A percentile compares a stretch with the other conserved stretches of the same genome.
Conservation (phyloP, 768 basidiomycete species). For the Tephrocybe sp. region DNA sequence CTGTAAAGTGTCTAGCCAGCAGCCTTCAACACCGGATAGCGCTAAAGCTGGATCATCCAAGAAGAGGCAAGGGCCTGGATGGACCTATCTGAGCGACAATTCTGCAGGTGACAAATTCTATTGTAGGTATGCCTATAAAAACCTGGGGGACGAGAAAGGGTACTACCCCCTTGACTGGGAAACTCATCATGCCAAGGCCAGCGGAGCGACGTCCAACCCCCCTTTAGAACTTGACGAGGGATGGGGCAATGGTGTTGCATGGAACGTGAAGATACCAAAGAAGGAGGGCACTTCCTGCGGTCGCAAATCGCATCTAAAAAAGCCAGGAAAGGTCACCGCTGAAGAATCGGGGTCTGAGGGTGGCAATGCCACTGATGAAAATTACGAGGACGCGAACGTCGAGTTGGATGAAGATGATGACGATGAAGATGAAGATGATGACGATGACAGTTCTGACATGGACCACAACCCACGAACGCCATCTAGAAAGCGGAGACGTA, state of each 20-base stretch:
- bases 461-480: conserved; percentile 43
- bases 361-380: conserved; percentile 22
- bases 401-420: conserved; percentile 29
- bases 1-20: conserved; percentile 43
- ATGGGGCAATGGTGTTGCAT: conserved; percentile 40
- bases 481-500: conserved; percentile 44
- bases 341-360: conserved; percentile 24
- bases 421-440: conserved; percentile 18
- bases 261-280: conserved; percentile 40
- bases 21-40: conserved; percentile 10
- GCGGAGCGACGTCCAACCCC: conserved; percentile 29
- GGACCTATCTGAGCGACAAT: conserved; percentile 18
- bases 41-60: conserved; percentile 12
- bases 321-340: conserved; percentile 17
- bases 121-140: conserved; percentile 57
- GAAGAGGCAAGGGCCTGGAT: conserved; percentile 7
- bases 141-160: conserved; percentile 43
- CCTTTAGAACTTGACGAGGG: conserved; percentile 19
- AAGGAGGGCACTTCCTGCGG: conserved; percentile 6
- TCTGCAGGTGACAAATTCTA: conserved; percentile 35
- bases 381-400: conserved; percentile 17
- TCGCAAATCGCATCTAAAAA: conserved; percentile 12
- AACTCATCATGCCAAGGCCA: conserved; percentile 37
- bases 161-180: conserved; percentile 66
- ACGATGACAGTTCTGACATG: conserved; percentile 28